A percentile compares a stretch with the other conserved stretches of the same genome.
Evolutionary conservation across 352 stramenopile genomes (phyloP).

Genomic region (Bremia lactucae): DNA sequence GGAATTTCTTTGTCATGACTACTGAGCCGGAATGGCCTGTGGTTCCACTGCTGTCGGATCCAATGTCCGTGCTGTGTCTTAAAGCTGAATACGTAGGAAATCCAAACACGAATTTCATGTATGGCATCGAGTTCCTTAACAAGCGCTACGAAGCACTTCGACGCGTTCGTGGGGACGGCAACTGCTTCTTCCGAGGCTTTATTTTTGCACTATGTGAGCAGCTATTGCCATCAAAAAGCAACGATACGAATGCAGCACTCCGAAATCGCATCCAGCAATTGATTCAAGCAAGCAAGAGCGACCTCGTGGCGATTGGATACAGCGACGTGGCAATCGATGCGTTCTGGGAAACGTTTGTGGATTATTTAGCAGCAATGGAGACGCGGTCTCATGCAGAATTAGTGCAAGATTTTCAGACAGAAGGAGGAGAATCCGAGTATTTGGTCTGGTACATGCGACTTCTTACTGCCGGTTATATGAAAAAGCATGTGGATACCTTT

Average conservation of each 20-base stretch:
- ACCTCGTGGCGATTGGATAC: conserved; percentile 81
- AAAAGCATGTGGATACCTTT: conserved; percentile 82
- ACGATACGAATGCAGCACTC: conserved; percentile 18
- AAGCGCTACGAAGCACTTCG: conserved; percentile 62
- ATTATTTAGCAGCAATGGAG: conserved; percentile 78
- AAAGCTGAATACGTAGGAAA: conserved; percentile 69
- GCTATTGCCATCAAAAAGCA: conserved; percentile 29
- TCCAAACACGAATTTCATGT: conserved; percentile 59
- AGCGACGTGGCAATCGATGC: conserved; percentile 87
- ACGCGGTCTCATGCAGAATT: conserved; percentile 56
- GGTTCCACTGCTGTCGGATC: conserved; percentile 41
- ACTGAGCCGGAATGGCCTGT: conserved; percentile 6
- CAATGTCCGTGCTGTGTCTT: conserved; percentile 41
- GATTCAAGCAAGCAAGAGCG: conserved; percentile 57
- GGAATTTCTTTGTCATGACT: background rate
- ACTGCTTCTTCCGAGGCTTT: conserved; percentile 88
- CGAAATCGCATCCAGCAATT: conserved; percentile 36
- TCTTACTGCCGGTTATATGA: conserved; percentile 76
- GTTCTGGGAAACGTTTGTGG: conserved; percentile 90
- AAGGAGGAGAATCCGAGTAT: conserved; percentile 80
- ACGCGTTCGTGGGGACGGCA: conserved; percentile 82
- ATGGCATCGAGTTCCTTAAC: conserved; percentile 54
- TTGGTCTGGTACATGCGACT: conserved; percentile 85
- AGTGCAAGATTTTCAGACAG: conserved; percentile 76
- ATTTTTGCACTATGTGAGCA: conserved; percentile 84